Evolutionary conservation across 1,284 basidiomycete species (phyloP), one percentile per base, ranked within the genome.

Genomic region (Ceratorhiza oryzae-sativae): DNA sequence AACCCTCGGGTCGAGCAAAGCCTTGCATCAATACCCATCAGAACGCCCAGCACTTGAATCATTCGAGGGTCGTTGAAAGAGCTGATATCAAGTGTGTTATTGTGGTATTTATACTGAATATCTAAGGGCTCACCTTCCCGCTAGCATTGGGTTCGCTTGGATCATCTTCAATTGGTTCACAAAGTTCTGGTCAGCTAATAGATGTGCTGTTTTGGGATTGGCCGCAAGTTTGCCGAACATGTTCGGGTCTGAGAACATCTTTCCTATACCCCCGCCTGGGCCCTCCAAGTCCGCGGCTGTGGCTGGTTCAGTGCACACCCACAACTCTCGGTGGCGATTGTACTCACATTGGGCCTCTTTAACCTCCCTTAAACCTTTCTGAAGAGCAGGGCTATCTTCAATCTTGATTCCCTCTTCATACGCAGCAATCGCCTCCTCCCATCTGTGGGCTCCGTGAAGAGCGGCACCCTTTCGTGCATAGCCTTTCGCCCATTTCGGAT

Each of bases 1-100:
- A 93, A 48, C 93, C 94, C 82, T 94, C 92, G 30, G 92, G 90
- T 72, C 95, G 86, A 72, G 89, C 85, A 80, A 93, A 93, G 62
- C 91, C 94, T 80, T 94, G 90, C 80, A 98, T 98, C 95, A 76
- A 98, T 87, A 59, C 95, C 95, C 92, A 98, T 95, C 73, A 95
- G 85, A 10, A 90, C 96, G 74, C 96, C 96, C 73, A 98, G 86
- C 23, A 95, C 95, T 77, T 80, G 75, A 42, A 98, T 93, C 93
- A 97, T 97, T 73, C 96, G 87, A 42, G 95, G 89, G 81, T 98
- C 95, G 76, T 87, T 83, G 77, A 93, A 81, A 76, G 85, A 81
- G 8, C 87, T 88, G 32, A 74, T 36, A 20, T 32, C n/a, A 74
- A 46, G 30, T 56, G 74, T 62, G 72, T 36, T 65, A 73, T 51